phyloP scores from a whole-genome alignment of 176 grass and related monocot genomes.

The Cocos nucifera region DNA sequence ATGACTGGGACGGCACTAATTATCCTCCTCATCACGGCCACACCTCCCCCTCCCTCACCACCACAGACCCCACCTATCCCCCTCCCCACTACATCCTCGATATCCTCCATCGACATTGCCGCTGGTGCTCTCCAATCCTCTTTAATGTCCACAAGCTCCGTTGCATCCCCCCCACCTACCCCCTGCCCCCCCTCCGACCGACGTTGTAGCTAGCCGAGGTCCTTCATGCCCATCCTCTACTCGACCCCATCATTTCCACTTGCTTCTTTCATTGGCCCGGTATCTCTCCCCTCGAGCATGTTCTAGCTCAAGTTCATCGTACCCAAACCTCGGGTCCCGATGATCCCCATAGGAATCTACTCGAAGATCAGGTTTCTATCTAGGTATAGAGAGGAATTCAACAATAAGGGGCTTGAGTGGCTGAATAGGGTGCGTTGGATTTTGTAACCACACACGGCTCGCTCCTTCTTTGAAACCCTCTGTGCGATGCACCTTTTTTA shows the following conservation, averaged over 20 bases:
- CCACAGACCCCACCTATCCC: conserved; percentile 49
- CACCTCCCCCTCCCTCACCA: background rate
- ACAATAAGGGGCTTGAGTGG: too few relatives aligned
- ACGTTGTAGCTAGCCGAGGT: conserved; percentile 39
- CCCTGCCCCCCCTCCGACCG: too few relatives aligned
- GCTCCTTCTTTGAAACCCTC: too few relatives aligned
- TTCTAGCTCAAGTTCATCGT: conserved; percentile 90
- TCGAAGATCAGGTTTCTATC: conserved; percentile 54
- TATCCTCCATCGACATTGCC: conserved; percentile 45
- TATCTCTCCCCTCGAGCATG: conserved; percentile 10
- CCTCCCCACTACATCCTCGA: conserved; percentile 60
- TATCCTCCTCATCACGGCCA: too few relatives aligned
- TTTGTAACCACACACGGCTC: too few relatives aligned
- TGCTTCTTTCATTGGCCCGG: conserved; percentile 84
- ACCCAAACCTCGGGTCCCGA: conserved; percentile 46
- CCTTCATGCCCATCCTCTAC: conserved; percentile 34
- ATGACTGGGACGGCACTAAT: too few relatives aligned
- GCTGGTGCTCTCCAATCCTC: conserved; percentile 48
- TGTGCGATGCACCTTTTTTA: too few relatives aligned
- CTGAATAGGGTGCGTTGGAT: too few relatives aligned
- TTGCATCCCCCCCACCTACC: conserved; percentile 50
- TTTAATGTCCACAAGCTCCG: conserved; percentile 69
- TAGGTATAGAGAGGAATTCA: conserved; percentile 44
- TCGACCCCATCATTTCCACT: conserved; percentile 40
- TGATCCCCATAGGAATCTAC: conserved; percentile 34